Evolutionary conservation across 768 basidiomycete genomes (phyloP).

Genomic region (Coprinopsis marcescibilis): DNA sequence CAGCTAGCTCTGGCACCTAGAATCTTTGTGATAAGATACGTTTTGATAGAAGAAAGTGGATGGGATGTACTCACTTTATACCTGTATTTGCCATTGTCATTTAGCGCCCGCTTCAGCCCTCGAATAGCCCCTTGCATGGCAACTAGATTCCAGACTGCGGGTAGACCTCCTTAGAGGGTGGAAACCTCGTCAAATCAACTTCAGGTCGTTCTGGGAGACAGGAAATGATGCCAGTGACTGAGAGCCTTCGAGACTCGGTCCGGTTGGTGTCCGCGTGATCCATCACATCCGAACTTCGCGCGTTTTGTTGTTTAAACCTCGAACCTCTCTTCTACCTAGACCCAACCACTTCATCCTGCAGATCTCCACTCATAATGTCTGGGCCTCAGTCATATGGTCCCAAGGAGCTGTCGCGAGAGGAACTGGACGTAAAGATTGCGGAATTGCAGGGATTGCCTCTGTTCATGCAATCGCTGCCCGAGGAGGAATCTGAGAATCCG

Average conservation of each 20-base stretch:
- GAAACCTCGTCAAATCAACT: too few relatives aligned
- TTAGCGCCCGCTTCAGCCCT: slow-evolving; percentile 55
- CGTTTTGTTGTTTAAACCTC: too few relatives aligned
- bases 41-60: neutral
- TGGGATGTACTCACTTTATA: slow-evolving; percentile 48
- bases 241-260: too few relatives aligned
- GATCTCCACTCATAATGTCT: neutral
- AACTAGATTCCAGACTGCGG: neutral
- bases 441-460: slow-evolving; percentile 68
- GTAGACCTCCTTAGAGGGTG: neutral
- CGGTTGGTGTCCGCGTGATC: too few relatives aligned
- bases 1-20: slow-evolving; percentile 59
- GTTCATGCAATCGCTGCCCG: slow-evolving; percentile 88
- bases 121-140: slow-evolving; percentile 34
- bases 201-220: too few relatives aligned
- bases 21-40: too few relatives aligned
- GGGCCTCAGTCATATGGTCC: slow-evolving; percentile 23
- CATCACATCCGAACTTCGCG: too few relatives aligned
- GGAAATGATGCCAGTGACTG: too few relatives aligned
- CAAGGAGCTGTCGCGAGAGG: slow-evolving; percentile 10
- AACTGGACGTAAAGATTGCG: slow-evolving; percentile 34
- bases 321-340: too few relatives aligned
- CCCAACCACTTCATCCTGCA: neutral
- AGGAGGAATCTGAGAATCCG: slow-evolving; percentile 56
- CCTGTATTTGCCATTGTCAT: slow-evolving; percentile 49